These are phyloP conservation scores for Cymodocea nodosa DNA, from an alignment of 116 monocot species.

Conservation along the genomic window DNA sequence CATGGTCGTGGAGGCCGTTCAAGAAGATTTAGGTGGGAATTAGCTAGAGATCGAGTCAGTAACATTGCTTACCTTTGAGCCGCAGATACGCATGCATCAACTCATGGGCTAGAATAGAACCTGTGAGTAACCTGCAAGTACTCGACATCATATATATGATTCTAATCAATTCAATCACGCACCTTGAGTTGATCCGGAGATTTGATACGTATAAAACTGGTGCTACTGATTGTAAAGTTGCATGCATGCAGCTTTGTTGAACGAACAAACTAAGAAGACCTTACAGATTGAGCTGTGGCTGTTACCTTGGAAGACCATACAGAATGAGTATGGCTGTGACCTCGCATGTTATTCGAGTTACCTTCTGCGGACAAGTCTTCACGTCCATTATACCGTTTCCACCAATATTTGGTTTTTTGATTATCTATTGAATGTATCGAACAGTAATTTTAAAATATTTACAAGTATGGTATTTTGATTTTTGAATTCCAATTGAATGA, in stretches of 20 bases:
- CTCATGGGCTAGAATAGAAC: constrained; percentile 95
- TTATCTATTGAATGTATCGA: constrained; percentile 45
- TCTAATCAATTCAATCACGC: too few relatives aligned
- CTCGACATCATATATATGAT: too few relatives aligned
- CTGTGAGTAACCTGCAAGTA: constrained; percentile 84
- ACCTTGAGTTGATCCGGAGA: too few relatives aligned
- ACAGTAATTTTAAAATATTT: too few relatives aligned
- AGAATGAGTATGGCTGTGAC: constrained; percentile 93
- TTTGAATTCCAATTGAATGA: too few relatives aligned
- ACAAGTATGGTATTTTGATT: too few relatives aligned
- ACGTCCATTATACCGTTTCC: constrained; percentile 60
- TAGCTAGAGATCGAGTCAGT: too few relatives aligned
- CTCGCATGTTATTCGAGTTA: constrained; percentile 74
- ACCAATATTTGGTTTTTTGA: constrained; percentile 62
- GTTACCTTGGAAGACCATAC: constrained; percentile 89
- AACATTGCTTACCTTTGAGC: constrained; percentile 54
- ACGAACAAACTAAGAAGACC: neutral
- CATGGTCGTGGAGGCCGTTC: too few relatives aligned
- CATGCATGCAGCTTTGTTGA: neutral
- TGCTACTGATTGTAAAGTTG: too few relatives aligned
- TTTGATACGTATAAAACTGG: too few relatives aligned
- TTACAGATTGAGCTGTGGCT: too few relatives aligned
- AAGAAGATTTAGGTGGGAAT: too few relatives aligned
- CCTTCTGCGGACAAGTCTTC: constrained; percentile 75
- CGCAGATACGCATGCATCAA: constrained; percentile 95